Evolutionary conservation across 257 asterid species (phyloP).

Genomic region (Capsicum pubescens): DNA sequence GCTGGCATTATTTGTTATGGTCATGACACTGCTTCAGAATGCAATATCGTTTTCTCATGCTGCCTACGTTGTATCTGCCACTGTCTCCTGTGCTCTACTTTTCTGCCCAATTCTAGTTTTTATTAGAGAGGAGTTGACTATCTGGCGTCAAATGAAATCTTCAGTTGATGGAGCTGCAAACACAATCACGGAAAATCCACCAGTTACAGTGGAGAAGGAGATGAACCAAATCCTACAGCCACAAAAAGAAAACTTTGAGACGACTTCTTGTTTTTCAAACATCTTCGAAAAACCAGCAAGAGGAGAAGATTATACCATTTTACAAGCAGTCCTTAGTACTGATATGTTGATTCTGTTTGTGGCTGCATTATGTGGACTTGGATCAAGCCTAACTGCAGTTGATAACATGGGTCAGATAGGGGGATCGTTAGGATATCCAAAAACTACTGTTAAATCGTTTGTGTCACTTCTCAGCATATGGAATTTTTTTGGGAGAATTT

Average conservation of each 20-base stretch:
- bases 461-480: conserved; percentile 51
- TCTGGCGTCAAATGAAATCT: conserved; percentile 30
- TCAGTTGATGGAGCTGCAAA: not conserved
- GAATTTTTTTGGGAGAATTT: conserved; percentile 47
- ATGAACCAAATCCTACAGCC: not conserved
- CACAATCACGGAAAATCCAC: conserved; percentile 4
- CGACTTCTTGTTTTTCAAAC: conserved; percentile 21
- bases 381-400: conserved; percentile 46
- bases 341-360: conserved; percentile 45
- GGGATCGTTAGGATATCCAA: conserved; percentile 41
- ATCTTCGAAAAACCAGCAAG: conserved; percentile 41
- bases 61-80: conserved; percentile 34
- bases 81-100: conserved; percentile 42
- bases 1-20: conserved; percentile 39
- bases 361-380: conserved; percentile 45
- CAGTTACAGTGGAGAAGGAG: not conserved
- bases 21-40: conserved; percentile 41
- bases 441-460: conserved; percentile 41
- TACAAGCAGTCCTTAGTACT: conserved; percentile 43
- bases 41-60: conserved; percentile 38
- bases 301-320: conserved; percentile 45
- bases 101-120: conserved; percentile 40
- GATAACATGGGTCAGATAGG: conserved; percentile 50
- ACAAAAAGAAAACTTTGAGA: not conserved
- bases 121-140: conserved; percentile 40